A percentile compares a stretch with the other conserved stretches of the same genome.
phyloP scores from a whole-genome alignment of 768 basidiomycete species.

The Amanita fuliginea region DNA sequence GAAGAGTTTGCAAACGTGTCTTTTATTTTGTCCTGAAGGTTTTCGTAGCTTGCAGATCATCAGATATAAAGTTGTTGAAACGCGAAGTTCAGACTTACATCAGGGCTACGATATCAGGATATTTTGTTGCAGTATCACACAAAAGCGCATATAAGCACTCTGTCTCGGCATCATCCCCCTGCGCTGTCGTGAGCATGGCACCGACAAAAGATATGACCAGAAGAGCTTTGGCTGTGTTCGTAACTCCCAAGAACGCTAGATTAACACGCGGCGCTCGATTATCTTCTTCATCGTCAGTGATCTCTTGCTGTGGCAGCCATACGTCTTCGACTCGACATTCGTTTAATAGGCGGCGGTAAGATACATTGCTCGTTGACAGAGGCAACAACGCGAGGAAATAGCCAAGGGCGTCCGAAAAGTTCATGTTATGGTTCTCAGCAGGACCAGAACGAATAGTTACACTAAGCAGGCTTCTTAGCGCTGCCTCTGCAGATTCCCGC shows the following conservation, averaged over 20 bases:
- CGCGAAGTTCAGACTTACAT: constrained; percentile 38
- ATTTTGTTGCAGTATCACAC: constrained; percentile 52
- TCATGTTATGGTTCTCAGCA: constrained; percentile 30
- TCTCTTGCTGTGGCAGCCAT: constrained; percentile 24
- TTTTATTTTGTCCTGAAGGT: constrained; percentile 63
- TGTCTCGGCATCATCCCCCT: constrained; percentile 73
- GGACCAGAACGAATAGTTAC: constrained; percentile 42
- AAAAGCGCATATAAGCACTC: constrained; percentile 72
- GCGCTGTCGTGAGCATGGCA: constrained; percentile 63
- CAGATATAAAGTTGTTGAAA: constrained; percentile 4
- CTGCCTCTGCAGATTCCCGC: constrained; percentile 46
- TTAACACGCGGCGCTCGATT: constrained; percentile 41
- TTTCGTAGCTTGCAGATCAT: constrained; percentile 47
- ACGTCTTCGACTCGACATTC: constrained; percentile 48
- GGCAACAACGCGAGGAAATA: constrained; percentile 77
- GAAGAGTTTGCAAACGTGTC: constrained; percentile 62
- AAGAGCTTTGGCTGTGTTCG: constrained; percentile 54
- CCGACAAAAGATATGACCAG: constrained; percentile 66
- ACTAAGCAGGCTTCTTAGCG: constrained; percentile 50
- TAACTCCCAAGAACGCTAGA: constrained; percentile 47
- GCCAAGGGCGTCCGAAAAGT: constrained; percentile 53
- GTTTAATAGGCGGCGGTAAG: constrained; percentile 50
- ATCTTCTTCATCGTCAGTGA: constrained; percentile 27
- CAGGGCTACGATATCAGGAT: constrained; percentile 64
- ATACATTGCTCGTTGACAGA: constrained; percentile 42